phyloP scores from a whole-genome alignment of 2,329 filamentous ascomycete species.

The Phialophora tarda region DNA sequence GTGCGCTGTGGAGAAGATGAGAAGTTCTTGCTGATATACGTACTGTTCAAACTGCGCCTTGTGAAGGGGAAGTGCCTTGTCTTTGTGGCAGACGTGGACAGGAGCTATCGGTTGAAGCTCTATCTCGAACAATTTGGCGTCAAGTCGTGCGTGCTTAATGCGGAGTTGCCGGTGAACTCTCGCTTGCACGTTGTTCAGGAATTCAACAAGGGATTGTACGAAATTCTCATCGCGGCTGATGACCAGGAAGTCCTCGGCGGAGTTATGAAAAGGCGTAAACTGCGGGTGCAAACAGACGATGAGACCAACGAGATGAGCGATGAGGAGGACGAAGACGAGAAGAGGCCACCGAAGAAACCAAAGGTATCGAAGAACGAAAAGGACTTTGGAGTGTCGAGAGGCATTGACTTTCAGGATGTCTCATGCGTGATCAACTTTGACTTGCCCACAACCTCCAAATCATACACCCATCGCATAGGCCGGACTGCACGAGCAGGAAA shows the following conservation, averaged over 20 bases:
- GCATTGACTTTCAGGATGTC: conserved; percentile 96
- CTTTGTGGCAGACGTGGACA: conserved; percentile 84
- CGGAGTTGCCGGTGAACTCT: conserved; percentile 90
- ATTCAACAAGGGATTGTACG: conserved; percentile 96
- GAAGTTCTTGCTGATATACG: conserved; percentile 90
- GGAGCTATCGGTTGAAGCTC: conserved; percentile 89
- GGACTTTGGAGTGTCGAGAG: conserved; percentile 93
- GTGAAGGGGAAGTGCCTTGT: conserved; percentile 91
- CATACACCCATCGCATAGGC: conserved; percentile 96
- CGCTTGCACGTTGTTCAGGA: conserved; percentile 94
- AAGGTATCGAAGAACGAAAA: conserved; percentile 74
- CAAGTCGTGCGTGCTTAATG: conserved; percentile 90
- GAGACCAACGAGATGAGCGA: conserved; percentile 46
- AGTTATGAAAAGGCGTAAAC: conserved; percentile 41
- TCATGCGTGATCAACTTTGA: conserved; percentile 97
- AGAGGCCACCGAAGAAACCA: conserved; percentile 62
- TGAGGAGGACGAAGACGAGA: conserved; percentile 46
- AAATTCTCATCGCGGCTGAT: conserved; percentile 96
- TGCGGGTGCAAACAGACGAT: conserved; percentile 37
- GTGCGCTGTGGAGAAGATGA: conserved; percentile 94
- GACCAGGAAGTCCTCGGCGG: conserved; percentile 81
- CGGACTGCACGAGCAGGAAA: conserved; percentile 90
- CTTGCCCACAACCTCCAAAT: conserved; percentile 83
- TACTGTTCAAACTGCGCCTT: conserved; percentile 92
- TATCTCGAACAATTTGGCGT: conserved; percentile 98